phyloP scores from a whole-genome alignment of 2,329 filamentous ascomycete genomes.

The Gremmenia infestans region DNA sequence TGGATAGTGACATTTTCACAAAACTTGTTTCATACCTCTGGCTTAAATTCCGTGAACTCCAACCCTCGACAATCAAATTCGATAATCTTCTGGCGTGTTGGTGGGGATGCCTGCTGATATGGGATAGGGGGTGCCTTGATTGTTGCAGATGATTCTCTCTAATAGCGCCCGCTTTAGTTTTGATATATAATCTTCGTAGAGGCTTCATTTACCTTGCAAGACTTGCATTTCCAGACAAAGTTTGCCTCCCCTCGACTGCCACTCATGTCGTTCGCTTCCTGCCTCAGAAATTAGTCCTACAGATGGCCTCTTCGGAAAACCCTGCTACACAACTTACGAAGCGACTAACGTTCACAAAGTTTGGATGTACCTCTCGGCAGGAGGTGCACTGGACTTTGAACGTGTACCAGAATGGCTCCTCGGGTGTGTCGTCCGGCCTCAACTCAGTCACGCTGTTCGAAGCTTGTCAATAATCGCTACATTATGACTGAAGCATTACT shows the following conservation, averaged over 20 bases:
- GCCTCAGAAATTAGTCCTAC: slow-evolving; percentile 1
- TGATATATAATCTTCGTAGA: background rate
- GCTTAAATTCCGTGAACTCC: slow-evolving; percentile 85
- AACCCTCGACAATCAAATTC: slow-evolving; percentile 92
- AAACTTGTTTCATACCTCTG: slow-evolving; percentile 59
- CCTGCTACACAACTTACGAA: slow-evolving; percentile 53
- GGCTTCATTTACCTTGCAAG: slow-evolving; percentile 72
- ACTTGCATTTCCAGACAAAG: slow-evolving; percentile 99
- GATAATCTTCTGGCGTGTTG: slow-evolving; percentile 73
- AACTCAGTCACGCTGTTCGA: slow-evolving; percentile 76
- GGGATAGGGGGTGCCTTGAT: slow-evolving; percentile 69
- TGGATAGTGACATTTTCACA: background rate
- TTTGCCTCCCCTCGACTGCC: slow-evolving; percentile 94
- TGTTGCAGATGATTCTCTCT: slow-evolving; percentile 81
- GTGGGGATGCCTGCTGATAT: slow-evolving; percentile 67
- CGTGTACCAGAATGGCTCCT: slow-evolving; percentile 88
- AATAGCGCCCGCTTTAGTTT: background rate
- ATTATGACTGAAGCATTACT: slow-evolving; percentile 18
- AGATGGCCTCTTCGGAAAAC: background rate
- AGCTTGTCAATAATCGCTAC: background rate
- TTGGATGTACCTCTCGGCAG: slow-evolving; percentile 85
- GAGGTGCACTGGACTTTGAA: slow-evolving; percentile 99
- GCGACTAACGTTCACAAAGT: slow-evolving; percentile 78
- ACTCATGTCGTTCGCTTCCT: slow-evolving; percentile 88
- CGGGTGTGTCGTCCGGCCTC: slow-evolving; percentile 74